Conservation (phyloP, 106 monocot species). For the Vanilla planifolia region DNA sequence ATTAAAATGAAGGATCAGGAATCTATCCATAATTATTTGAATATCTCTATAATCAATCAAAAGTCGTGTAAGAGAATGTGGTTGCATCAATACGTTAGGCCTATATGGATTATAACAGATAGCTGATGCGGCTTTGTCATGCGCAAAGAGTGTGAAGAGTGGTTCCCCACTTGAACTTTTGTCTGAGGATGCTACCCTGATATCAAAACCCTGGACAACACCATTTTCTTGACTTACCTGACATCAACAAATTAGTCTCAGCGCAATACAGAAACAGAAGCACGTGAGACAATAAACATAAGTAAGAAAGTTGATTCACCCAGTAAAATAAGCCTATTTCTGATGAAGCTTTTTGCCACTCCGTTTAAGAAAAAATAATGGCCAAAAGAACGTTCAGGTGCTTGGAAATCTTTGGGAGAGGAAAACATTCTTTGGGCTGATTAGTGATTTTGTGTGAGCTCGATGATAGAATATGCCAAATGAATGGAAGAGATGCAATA, state of each 20-base stretch:
- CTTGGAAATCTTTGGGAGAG: background rate
- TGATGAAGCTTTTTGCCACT: background rate
- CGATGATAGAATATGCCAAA: too few relatives aligned
- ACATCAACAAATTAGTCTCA: constrained; percentile 2
- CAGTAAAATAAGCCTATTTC: background rate
- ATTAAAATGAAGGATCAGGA: constrained; percentile 3
- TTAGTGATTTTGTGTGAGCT: too few relatives aligned
- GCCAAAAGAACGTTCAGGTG: too few relatives aligned
- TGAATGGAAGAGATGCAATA: too few relatives aligned
- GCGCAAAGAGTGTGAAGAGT: constrained; percentile 79
- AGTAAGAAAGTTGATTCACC: too few relatives aligned
- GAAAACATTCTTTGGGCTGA: too few relatives aligned
- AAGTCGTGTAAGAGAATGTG: background rate
- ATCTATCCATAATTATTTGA: background rate
- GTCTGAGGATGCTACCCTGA: constrained; percentile 34
- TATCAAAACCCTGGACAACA: constrained; percentile 90
- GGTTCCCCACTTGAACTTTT: constrained; percentile 35
- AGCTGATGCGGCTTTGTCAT: constrained; percentile 74
- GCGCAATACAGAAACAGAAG: constrained; percentile 1
- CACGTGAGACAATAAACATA: background rate
- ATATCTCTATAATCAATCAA: background rate
- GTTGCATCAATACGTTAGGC: constrained; percentile 45
- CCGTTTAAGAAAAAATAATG: background rate
- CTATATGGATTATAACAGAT: constrained; percentile 54
- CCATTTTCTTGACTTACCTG: constrained; percentile 94